phyloP scores from a whole-genome alignment of 208 protist genomes.

The Trypanosomatidae sp. region DNA sequence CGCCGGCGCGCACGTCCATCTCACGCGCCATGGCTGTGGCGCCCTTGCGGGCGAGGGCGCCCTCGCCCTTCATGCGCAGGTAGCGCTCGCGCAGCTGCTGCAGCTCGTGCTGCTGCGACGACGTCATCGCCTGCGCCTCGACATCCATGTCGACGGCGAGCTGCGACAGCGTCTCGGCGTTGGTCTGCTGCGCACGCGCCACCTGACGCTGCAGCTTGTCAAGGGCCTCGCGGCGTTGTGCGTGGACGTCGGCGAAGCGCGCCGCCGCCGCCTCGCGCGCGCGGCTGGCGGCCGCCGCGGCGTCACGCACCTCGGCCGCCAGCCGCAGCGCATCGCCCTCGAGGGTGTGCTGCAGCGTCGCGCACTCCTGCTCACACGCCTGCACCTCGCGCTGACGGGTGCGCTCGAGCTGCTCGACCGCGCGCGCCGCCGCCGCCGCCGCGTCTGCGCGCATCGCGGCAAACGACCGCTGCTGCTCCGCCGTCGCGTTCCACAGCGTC shows the following conservation, averaged over 20 bases:
- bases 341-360: slow-evolving; percentile 41
- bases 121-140: slow-evolving; percentile 79
- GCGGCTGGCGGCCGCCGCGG: slow-evolving; percentile 13
- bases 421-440: slow-evolving; percentile 44
- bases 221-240: slow-evolving; percentile 38
- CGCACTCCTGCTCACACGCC: slow-evolving; percentile 60
- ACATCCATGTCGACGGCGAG: slow-evolving; percentile 91
- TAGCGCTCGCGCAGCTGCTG: slow-evolving; percentile 63
- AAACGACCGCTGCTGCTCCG: slow-evolving; percentile 88
- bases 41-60: slow-evolving; percentile 91
- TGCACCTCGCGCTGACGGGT: slow-evolving; percentile 84
- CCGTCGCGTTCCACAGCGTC: slow-evolving; percentile 64
- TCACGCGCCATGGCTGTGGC: slow-evolving; percentile 82
- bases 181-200: slow-evolving; percentile 52
- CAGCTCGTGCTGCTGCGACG: slow-evolving; percentile 68
- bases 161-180: slow-evolving; percentile 77
- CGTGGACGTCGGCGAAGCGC: slow-evolving; percentile 69
- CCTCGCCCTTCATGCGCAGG: slow-evolving; percentile 91
- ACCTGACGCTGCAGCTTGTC: slow-evolving; percentile 51
- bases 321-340: slow-evolving; percentile 34
- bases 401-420: slow-evolving; percentile 65
- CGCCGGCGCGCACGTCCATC: slow-evolving; percentile 70
- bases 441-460: slow-evolving; percentile 78
- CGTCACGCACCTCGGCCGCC: slow-evolving; percentile 15
- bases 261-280: slow-evolving; percentile 44